phyloP scores from a whole-genome alignment of 352 stramenopile species.

The Pythium rishiriense region DNA sequence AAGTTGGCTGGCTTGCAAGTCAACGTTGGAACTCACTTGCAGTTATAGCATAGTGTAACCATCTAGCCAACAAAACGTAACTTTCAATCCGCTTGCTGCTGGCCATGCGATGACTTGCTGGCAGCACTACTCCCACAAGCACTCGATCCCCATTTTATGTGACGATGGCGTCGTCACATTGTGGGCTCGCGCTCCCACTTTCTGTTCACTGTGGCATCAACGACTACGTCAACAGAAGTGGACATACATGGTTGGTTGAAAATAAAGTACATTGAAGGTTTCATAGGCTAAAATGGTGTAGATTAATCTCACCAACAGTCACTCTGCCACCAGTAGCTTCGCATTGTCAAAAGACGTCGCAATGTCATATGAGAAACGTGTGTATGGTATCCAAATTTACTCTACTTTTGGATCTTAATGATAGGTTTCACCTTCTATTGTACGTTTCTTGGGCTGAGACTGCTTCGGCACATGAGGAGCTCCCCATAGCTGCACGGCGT shows the following conservation, averaged over 20 bases:
- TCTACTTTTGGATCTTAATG: background rate
- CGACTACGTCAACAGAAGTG: constrained; percentile 18
- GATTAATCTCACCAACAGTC: background rate
- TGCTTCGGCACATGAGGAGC: background rate
- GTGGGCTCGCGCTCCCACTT: constrained; percentile 12
- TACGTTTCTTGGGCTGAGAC: background rate
- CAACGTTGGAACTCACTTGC: no score
- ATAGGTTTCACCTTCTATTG: background rate
- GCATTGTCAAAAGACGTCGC: constrained; percentile 8
- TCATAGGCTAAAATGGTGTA: constrained; percentile 4
- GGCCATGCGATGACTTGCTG: no score
- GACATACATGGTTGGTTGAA: constrained; percentile 2
- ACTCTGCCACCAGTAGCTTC: background rate
- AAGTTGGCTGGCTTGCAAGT: no score
- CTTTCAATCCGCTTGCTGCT: no score
- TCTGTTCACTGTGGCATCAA: constrained; percentile 6
- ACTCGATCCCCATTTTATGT: constrained; percentile 30
- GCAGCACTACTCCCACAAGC: no score
- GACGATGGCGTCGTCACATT: constrained; percentile 26
- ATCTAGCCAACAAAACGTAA: no score
- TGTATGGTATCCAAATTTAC: background rate
- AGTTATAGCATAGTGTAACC: no score
- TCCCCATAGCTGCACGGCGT: constrained; percentile 4
- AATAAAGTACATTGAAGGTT: background rate
- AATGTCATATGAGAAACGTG: background rate